A percentile compares a stretch with the other conserved stretches of the same genome.
Evolutionary conservation across 371 early-diverging fungal species (phyloP).

Genomic region (Neoconidiobolus thromboides): DNA sequence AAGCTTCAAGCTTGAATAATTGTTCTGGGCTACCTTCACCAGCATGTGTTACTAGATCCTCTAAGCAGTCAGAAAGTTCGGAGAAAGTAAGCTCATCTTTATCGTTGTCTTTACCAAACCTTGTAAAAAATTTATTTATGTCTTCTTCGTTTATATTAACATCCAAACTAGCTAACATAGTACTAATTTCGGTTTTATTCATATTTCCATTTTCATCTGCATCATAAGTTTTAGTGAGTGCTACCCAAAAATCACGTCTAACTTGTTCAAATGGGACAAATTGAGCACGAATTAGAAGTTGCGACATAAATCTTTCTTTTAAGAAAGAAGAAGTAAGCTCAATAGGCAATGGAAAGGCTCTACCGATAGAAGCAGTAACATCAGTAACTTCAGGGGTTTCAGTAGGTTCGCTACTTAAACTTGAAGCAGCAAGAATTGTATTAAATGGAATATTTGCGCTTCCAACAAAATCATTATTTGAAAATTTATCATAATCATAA

Average conservation of each 20-base stretch:
- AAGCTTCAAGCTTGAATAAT: constrained; percentile 20
- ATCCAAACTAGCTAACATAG: constrained; percentile 58
- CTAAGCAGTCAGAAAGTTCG: constrained; percentile 40
- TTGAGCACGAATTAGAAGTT: constrained; percentile 30
- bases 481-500: constrained; percentile 59
- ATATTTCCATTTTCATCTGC: constrained; percentile 22
- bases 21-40: constrained; percentile 12
- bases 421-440: constrained; percentile 9
- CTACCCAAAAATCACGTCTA: constrained; percentile 52
- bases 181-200: constrained; percentile 37
- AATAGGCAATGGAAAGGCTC: constrained; percentile 13
- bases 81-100: constrained; percentile 41
- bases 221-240: constrained; percentile 43
- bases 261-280: constrained; percentile 42
- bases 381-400: neutral
- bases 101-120: constrained; percentile 28
- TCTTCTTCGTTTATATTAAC: constrained; percentile 48
- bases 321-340: constrained; percentile 17
- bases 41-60: constrained; percentile 18
- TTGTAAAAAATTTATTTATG: constrained; percentile 36
- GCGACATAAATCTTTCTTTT: constrained; percentile 17
- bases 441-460: constrained; percentile 22
- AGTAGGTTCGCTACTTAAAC: neutral
- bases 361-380: neutral
- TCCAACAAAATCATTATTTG: constrained; percentile 50